Conservation (phyloP, 129 eudicot genomes). For the Deinandra increscens region DNA sequence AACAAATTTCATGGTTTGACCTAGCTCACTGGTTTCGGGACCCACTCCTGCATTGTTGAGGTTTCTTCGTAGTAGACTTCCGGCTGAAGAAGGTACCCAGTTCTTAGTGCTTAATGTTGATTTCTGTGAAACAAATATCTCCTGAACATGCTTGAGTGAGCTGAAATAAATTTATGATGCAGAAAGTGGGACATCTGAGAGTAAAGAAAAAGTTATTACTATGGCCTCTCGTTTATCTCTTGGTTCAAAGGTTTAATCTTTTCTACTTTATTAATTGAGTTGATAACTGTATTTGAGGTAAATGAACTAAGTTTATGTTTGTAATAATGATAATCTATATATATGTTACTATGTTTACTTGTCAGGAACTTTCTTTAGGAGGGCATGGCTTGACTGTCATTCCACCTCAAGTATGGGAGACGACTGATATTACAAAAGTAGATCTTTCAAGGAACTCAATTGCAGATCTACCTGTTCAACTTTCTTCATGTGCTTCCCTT, state of each 20-base stretch:
- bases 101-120: conserved; percentile 9
- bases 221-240: conserved; percentile 78
- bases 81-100: conserved; percentile 81
- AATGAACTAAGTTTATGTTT: conserved; percentile 12
- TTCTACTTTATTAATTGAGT: not conserved
- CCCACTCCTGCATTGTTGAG: conserved; percentile 92
- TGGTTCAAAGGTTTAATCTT: conserved; percentile 59
- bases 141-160: not conserved
- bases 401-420: conserved; percentile 76
- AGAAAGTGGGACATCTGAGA: conserved; percentile 59
- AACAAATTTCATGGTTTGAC: conserved; percentile 18
- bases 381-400: conserved; percentile 64
- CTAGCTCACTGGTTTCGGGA: conserved; percentile 83
- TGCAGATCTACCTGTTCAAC: conserved; percentile 65
- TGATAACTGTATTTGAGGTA: conserved; percentile 18
- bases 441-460: conserved; percentile 80
- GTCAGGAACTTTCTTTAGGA: conserved; percentile 75
- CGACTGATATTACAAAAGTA: conserved; percentile 66
- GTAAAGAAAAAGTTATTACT: conserved; percentile 58
- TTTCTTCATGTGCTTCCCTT: conserved; percentile 70
- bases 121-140: not conserved
- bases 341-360: conserved; percentile 13
- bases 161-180: conserved; percentile 27
- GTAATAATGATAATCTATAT: conserved; percentile 5
- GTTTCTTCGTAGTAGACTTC: conserved; percentile 92